Evolutionary conservation across 495 filamentous ascomycete species (phyloP), one percentile per base, ranked within the genome.

Genomic region (Penicillium longicatenatum): DNA sequence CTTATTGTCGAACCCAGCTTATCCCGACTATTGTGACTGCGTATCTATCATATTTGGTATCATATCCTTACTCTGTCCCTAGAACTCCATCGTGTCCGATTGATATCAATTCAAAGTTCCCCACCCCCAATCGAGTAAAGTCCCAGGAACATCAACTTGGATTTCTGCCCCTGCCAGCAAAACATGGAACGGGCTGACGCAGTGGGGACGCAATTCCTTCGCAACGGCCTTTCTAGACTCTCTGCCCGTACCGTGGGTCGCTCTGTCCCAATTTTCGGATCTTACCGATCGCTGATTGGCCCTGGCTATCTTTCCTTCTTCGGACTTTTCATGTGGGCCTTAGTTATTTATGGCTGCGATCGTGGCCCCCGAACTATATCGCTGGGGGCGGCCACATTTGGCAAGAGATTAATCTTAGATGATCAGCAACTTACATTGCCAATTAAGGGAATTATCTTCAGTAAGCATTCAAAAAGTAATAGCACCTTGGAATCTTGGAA

Each of bases 171-270:
- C 57, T 47, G 49, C 19, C 47, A 14, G 9, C 11, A 19, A 60
- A 60, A 60, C 60, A 41, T 66, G 60, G 63, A 63, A 60, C 50
- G 35, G 45, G 47, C 60, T 65, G 63, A 69, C 60, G 58, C 60
- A 58, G 69, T 70, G 67, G 71, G 45, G 66, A 62, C 67, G 62
- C 57, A 62, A 63, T 65, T 35, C 52, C 46, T 44, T 30, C 33
- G 17, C 44, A 46, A 50, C 48, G 64, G 60, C 60, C 59, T 69
- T 70, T 73, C 67, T 68, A 71, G 69, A 69, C 71, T 19, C 14
- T 59, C 44, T 55, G 56, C 46, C 55, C 55, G 63, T 71, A 70
- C 70, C 73, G 62, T 63, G 70, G 73, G 60, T 71, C 65, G 54
- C 46, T 46, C 52, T 52, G 35, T 31, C 37, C 22, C 31, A 24